Evolutionary conservation across 179 eudicot species (phyloP), one percentile per base, ranked within the genome.

Genomic region (Spinacia oleracea): DNA sequence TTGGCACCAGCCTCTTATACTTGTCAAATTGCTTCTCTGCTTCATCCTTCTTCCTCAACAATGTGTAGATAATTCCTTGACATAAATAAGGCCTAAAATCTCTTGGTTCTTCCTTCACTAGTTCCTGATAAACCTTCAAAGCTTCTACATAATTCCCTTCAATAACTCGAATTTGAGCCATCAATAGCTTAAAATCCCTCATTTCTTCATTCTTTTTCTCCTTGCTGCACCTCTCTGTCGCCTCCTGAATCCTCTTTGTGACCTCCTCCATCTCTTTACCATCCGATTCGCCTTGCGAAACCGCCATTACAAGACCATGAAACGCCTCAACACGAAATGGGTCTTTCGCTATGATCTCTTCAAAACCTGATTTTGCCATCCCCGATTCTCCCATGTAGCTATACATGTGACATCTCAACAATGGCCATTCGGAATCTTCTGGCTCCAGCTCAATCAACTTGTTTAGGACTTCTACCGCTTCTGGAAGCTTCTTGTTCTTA

Each of bases 21-120:
- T 93, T 90, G 55, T 89, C 90, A 80, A 93, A 93, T 66, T 82
- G 88, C 84, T 91, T 86, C 72, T 90, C 89, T 1, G 98, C 98
- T 76, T 91, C 97, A 45, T 83, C 84, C 27, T 84, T 89, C 83
- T 91, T 93, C 90, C 86, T 88, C 84, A 93, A 76, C 85, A 93
- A 77, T 55, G 97, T 95, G 29, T 95, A 95, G 0, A 95, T 85
- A 31, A 95, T 95, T 29, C 98, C 97, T 75, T 95, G 98, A 85
- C 98, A 95, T 71, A 95, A 82, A 85, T 95, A 95, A 2, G 98
- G 98, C 83, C 97, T 80, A 73, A 91, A 95, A 80, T 95, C 98
- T 50, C 92, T 84, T 0, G 93, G 97, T 75, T 93, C 98, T 38
- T 95, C 97, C 73, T 89, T 91, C 63, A 85, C 92, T 35, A 95